These are phyloP conservation scores for Massariosphaeria phaeospora DNA, from an alignment of 495 filamentous ascomycete species.

Conservation along the genomic window DNA sequence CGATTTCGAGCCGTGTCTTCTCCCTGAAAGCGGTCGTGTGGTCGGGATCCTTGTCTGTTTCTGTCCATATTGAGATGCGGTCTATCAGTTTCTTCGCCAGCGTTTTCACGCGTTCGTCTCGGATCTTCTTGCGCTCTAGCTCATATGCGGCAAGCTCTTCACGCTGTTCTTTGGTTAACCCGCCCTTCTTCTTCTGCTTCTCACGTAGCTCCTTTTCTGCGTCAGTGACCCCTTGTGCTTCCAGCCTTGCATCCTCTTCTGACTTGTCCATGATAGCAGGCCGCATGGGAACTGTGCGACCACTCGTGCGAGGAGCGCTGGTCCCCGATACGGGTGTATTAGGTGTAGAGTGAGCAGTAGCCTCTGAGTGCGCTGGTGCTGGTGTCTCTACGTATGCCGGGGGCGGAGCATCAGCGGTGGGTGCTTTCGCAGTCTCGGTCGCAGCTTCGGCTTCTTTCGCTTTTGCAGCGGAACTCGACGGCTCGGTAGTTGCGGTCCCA, in stretches of 20 bases:
- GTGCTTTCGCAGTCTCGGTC: constrained; percentile 6
- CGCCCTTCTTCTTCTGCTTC: constrained; percentile 84
- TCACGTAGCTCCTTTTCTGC: constrained; percentile 73
- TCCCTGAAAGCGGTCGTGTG: constrained; percentile 86
- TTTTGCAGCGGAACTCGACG: constrained; percentile 8
- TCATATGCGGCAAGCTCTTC: constrained; percentile 87
- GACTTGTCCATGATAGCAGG: constrained; percentile 83
- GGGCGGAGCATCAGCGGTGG: constrained; percentile 21
- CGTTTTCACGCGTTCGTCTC: constrained; percentile 85
- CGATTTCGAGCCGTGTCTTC: constrained; percentile 90
- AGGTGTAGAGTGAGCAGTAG: constrained; percentile 2
- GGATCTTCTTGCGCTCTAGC: constrained; percentile 71
- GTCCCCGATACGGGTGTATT: constrained; percentile 50
- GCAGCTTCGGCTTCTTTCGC: constrained; percentile 21
- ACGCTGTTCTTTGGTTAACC: constrained; percentile 79
- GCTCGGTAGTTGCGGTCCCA: neutral
- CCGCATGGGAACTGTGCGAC: constrained; percentile 61
- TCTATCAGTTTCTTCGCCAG: constrained; percentile 80
- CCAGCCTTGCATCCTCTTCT: constrained; percentile 73
- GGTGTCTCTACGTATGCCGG: constrained; percentile 26
- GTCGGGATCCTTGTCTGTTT: constrained; percentile 83
- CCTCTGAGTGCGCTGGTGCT: constrained; percentile 1
- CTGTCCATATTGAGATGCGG: constrained; percentile 91
- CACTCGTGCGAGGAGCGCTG: constrained; percentile 60
- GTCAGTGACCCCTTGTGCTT: constrained; percentile 63